Evolutionary conservation across 1,284 basidiomycete species (phyloP).

Genomic region (Ustilago vetiveriae): DNA sequence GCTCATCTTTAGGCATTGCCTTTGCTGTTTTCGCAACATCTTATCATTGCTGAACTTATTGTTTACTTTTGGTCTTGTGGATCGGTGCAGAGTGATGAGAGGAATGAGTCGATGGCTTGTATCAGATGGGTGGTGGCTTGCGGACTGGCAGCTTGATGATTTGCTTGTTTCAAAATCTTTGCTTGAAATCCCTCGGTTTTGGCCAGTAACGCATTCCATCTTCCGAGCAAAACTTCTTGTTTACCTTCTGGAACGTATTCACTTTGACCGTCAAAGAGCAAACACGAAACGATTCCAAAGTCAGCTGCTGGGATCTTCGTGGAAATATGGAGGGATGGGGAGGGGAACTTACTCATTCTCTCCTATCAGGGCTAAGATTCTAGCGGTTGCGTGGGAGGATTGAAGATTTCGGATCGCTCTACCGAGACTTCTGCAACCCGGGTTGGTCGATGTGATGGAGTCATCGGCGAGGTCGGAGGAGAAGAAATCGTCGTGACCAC

Average conservation of each 20-base stretch:
- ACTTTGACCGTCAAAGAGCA: slow-evolving; percentile 22
- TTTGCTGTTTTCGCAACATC: not conserved
- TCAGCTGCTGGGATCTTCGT: too few species aligned
- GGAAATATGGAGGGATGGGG: not conserved
- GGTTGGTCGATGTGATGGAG: slow-evolving; percentile 15
- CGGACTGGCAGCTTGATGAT: slow-evolving; percentile 52
- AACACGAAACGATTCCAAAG: too few species aligned
- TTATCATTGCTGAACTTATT: not conserved
- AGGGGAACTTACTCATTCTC: slow-evolving; percentile 52
- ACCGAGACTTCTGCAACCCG: slow-evolving; percentile 16
- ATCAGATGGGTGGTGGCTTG: slow-evolving; percentile 43
- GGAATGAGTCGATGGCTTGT: slow-evolving; percentile 21
- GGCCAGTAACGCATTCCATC: slow-evolving; percentile 36
- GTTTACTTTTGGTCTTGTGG: not conserved
- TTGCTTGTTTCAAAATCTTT: slow-evolving; percentile 39
- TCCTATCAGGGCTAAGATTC: slow-evolving; percentile 54
- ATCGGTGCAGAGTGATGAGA: not conserved
- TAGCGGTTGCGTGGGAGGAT: slow-evolving; percentile 2
- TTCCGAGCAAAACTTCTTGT: slow-evolving; percentile 19
- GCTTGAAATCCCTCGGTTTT: slow-evolving; percentile 29
- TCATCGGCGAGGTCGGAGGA: slow-evolving; percentile 45
- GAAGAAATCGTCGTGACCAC: slow-evolving; percentile 64
- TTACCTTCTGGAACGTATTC: slow-evolving; percentile 45
- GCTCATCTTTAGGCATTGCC: slow-evolving; percentile 20
- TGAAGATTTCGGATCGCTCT: slow-evolving; percentile 22